A percentile compares a stretch with the other conserved stretches of the same genome.
Evolutionary conservation across 2,329 filamentous ascomycete genomes (phyloP).

Genomic region (Fusarium sp.): DNA sequence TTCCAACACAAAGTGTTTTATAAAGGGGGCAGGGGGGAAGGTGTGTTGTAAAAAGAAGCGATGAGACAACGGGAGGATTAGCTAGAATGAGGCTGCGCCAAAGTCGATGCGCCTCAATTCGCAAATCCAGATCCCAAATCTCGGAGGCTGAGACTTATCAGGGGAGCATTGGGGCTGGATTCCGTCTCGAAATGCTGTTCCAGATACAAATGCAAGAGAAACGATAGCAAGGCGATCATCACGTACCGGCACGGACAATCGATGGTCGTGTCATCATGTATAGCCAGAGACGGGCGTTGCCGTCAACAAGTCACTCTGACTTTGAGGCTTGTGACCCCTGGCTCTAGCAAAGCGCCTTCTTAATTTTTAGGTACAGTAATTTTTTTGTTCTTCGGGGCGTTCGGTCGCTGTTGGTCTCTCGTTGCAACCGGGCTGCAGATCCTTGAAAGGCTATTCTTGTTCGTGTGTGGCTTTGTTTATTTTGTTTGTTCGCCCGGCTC

Average conservation of each 20-base stretch:
- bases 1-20: constrained; percentile 22
- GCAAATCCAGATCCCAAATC: constrained; percentile 3
- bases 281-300: constrained; percentile 26
- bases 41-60: constrained; percentile 20
- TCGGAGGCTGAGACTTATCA: constrained; percentile 15
- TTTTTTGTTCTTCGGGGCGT: constrained; percentile 12
- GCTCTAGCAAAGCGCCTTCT: constrained; percentile 26
- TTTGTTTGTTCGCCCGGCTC: constrained; percentile 17
- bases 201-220: constrained; percentile 10
- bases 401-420: constrained; percentile 16
- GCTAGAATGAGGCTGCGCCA: constrained; percentile 31
- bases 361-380: background rate
- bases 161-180: constrained; percentile 10
- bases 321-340: constrained; percentile 38
- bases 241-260: constrained; percentile 71
- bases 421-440: constrained; percentile 18
- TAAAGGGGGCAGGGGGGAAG: constrained; percentile 26
- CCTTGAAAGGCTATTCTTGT: constrained; percentile 25
- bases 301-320: constrained; percentile 35
- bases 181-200: constrained; percentile 3
- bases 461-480: constrained; percentile 2
- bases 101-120: constrained; percentile 20
- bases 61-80: constrained; percentile 21
- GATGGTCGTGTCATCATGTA: constrained; percentile 68
- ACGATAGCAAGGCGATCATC: constrained; percentile 14